Percentiles rank a stretch among this genome's conserved stretches.
Evolutionary conservation across 2,329 filamentous ascomycete genomes (phyloP).

Genomic region (Sarocladium strictum): DNA sequence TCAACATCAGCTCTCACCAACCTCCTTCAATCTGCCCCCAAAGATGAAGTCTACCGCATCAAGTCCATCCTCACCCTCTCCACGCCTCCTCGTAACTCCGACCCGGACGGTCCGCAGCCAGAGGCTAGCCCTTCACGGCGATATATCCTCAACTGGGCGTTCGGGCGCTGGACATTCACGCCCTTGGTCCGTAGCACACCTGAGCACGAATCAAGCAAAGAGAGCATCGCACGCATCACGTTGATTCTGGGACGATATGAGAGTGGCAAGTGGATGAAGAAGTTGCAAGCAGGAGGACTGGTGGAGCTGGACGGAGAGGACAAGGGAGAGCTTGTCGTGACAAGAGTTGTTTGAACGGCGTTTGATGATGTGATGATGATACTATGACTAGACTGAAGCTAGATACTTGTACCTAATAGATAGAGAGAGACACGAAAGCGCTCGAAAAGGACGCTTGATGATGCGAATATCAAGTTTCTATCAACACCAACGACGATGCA

Average conservation of each 20-base stretch:
- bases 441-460: conserved; percentile 11
- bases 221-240: conserved; percentile 62
- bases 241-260: conserved; percentile 69
- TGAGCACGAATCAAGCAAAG: conserved; percentile 50
- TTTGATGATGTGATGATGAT: conserved; percentile 15
- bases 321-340: conserved; percentile 45
- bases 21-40: conserved; percentile 68
- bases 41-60: conserved; percentile 93
- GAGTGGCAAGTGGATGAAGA: conserved; percentile 71
- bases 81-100: conserved; percentile 42
- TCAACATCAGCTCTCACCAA: conserved; percentile 57
- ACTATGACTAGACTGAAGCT: conserved; percentile 7
- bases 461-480: conserved; percentile 1
- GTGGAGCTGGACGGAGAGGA: conserved; percentile 41
- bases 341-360: conserved; percentile 34
- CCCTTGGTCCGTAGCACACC: conserved; percentile 33
- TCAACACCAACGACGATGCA: background rate
- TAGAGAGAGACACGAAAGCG: background rate
- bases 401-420: background rate
- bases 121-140: conserved; percentile 33
- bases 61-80: conserved; percentile 60
- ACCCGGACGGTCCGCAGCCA: conserved; percentile 35
- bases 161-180: conserved; percentile 91
- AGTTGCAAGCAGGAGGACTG: conserved; percentile 53
- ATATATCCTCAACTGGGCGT: conserved; percentile 97